phyloP scores from a whole-genome alignment of 805 yeast genomes.

The Wickerhamiella cacticola region DNA sequence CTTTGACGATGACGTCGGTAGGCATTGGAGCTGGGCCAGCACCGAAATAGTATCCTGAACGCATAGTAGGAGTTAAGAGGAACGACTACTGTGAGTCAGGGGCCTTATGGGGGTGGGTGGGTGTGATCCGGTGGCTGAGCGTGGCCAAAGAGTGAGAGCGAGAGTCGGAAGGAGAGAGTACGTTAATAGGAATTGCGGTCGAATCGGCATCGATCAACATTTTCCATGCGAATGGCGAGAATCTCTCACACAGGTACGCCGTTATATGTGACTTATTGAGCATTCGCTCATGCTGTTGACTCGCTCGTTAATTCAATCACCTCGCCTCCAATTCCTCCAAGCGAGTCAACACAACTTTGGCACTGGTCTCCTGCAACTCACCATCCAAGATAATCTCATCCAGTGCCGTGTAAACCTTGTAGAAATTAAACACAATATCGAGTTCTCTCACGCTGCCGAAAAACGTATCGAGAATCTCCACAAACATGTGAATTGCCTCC shows the following conservation, averaged over 20 bases:
- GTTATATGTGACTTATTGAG: no score
- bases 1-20: conserved; percentile 69
- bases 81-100: background rate
- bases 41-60: conserved; percentile 53
- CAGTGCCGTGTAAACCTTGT: conserved; percentile 64
- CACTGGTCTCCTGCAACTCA: conserved; percentile 77
- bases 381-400: conserved; percentile 89
- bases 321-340: conserved; percentile 48
- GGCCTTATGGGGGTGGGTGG: no score
- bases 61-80: conserved; percentile 15
- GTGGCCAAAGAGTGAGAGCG: no score
- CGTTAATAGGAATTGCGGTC: no score
- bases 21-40: conserved; percentile 99
- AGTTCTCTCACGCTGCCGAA: conserved; percentile 88
- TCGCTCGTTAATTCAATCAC: no score
- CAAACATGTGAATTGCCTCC: conserved; percentile 77
- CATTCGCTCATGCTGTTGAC: no score
- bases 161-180: no score
- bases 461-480: conserved; percentile 74
- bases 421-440: conserved; percentile 84
- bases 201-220: no score
- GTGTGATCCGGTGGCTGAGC: no score
- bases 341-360: conserved; percentile 51
- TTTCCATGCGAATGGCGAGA: no score
- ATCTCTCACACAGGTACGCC: no score